phyloP scores from a whole-genome alignment of 2,329 filamentous ascomycete genomes.

The Ascochyta rabiei region DNA sequence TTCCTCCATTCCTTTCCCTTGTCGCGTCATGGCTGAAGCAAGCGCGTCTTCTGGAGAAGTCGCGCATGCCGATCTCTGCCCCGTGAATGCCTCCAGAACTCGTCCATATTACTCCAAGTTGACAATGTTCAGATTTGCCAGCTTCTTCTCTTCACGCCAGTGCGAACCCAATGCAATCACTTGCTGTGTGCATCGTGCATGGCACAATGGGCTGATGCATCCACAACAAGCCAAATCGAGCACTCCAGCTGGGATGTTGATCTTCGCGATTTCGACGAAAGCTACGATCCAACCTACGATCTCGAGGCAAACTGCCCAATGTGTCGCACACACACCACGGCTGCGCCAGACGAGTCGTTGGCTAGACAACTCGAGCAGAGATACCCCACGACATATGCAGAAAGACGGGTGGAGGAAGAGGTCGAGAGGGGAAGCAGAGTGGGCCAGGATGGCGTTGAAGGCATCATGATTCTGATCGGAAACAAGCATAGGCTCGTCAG shows the following conservation, averaged over 20 bases:
- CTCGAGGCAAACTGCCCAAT: constrained; percentile 54
- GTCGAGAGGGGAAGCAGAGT: constrained; percentile 29
- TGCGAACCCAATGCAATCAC: constrained; percentile 52
- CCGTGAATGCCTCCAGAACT: constrained; percentile 22
- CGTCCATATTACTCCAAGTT: not conserved
- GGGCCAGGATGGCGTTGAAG: constrained; percentile 42
- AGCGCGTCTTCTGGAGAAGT: constrained; percentile 25
- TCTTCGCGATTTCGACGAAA: constrained; percentile 48
- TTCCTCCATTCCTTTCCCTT: not conserved
- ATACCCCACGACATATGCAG: constrained; percentile 47
- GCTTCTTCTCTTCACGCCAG: constrained; percentile 51
- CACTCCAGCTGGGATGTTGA: constrained; percentile 49
- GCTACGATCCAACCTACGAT: constrained; percentile 33
- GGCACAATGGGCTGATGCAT: constrained; percentile 54
- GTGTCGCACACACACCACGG: constrained; percentile 52
- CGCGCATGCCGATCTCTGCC: constrained; percentile 53
- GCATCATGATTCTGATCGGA: constrained; percentile 53
- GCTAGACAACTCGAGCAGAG: constrained; percentile 36
- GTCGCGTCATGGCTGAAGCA: constrained; percentile 19
- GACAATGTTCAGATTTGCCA: constrained; percentile 48
- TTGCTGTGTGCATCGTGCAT: constrained; percentile 54
- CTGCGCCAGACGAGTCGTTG: constrained; percentile 33
- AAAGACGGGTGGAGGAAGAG: constrained; percentile 46
- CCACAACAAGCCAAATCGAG: constrained; percentile 43
- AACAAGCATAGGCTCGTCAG: constrained; percentile 48